Conservation (phyloP, 768 basidiomycete genomes). For the Mrakia frigida region DNA sequence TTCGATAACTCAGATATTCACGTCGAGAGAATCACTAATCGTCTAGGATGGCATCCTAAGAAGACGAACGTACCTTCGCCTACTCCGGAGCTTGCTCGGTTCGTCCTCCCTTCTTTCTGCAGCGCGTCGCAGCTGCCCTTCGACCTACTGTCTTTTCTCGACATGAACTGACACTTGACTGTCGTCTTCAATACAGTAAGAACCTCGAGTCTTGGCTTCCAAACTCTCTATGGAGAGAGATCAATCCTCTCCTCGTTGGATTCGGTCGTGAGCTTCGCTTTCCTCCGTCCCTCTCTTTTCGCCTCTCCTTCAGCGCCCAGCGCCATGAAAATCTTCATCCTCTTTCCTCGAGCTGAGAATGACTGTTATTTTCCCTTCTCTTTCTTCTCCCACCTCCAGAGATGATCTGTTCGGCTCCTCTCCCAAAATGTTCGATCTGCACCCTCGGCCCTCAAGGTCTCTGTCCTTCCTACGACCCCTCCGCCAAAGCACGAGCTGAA, state of each 20-base stretch:
- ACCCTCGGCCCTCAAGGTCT: neutral
- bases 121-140: neutral
- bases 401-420: neutral
- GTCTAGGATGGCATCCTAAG: conserved; percentile 23
- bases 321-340: neutral
- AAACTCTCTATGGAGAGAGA: neutral
- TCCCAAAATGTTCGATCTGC: neutral
- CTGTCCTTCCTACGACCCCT: conserved; percentile 24
- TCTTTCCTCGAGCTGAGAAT: no score
- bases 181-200: neutral
- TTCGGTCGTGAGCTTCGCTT: conserved; percentile 13
- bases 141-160: no score
- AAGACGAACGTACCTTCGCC: conserved; percentile 15
- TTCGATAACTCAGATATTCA: conserved; percentile 6
- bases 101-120: neutral
- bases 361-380: neutral
- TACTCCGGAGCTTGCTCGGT: conserved; percentile 24
- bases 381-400: neutral
- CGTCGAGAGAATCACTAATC: conserved; percentile 28
- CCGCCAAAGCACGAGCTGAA: neutral
- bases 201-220: conserved; percentile 30
- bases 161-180: neutral
- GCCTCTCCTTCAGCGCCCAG: neutral
- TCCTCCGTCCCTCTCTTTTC: neutral
- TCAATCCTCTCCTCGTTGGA: conserved; percentile 29